Conservation (phyloP, 2,329 filamentous ascomycete species). For the Cryphonectria japonica region DNA sequence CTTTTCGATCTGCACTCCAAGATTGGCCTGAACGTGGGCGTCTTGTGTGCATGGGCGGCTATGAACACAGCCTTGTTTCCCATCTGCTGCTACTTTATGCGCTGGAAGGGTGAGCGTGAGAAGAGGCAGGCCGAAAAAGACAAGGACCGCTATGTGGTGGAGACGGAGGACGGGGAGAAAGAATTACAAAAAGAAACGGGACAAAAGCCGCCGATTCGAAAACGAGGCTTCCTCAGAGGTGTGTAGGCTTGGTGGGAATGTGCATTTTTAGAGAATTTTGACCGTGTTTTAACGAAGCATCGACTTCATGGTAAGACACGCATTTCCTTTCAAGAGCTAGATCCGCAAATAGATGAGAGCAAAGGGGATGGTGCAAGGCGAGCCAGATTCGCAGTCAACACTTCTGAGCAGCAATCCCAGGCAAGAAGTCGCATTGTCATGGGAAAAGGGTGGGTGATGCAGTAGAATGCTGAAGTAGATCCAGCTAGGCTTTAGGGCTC, state of each 20-base stretch:
- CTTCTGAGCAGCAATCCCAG: neutral
- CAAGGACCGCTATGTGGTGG: slow-evolving; percentile 37
- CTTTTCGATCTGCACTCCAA: slow-evolving; percentile 62
- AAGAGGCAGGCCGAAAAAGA: slow-evolving; percentile 34
- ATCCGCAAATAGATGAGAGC: neutral
- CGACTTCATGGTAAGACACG: too few relatives aligned
- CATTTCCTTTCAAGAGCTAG: neutral
- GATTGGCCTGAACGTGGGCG: slow-evolving; percentile 63
- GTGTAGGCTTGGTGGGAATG: slow-evolving; percentile 22
- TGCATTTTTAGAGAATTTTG: neutral
- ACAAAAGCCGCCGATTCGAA: slow-evolving; percentile 36
- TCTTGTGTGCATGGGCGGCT: slow-evolving; percentile 61
- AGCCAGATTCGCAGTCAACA: neutral
- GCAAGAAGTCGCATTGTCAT: neutral
- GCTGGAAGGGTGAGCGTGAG: slow-evolving; percentile 44
- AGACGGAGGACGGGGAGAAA: slow-evolving; percentile 34
- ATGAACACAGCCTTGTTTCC: slow-evolving; percentile 59
- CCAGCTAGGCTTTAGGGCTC: neutral
- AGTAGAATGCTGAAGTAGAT: neutral
- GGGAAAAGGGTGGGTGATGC: neutral
- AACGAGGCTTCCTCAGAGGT: slow-evolving; percentile 40
- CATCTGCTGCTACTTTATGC: slow-evolving; percentile 47
- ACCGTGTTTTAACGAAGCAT: neutral
- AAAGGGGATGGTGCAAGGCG: neutral
- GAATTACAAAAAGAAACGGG: slow-evolving; percentile 37